Base-by-base conservation (phyloP, 257 asterid species). In the Echites panduratus region DNA sequence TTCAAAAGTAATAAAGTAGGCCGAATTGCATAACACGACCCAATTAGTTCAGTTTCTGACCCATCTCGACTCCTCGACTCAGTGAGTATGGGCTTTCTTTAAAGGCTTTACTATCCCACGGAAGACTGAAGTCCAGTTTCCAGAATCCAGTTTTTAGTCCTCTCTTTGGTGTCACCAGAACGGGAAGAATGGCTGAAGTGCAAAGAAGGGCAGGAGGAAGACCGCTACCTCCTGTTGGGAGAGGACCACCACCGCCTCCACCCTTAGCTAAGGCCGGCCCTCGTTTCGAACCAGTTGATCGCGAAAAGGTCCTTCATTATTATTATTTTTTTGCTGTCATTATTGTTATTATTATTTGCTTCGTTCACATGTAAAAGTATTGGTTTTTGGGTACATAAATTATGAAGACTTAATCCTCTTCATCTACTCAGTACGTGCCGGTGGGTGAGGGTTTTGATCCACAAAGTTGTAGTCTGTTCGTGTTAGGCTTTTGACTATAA, bases 231-330 rank as follows among this genome's bases (percentile, higher is more conserved):
- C 89, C 88, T 65, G 78, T 79, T 76, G 87, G 86, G 8, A 83
- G 97, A 77, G 90, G 90, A 4, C 92, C 86, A 1, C 90, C 83
- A 4, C 90, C 86, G 43, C 89, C 85, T 40, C 85, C 81, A 0
- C 75, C 70, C 5, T 29, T 81, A 0, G 41, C 78, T 74, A 80
- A 72, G 67, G 73, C 77, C 35, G 71, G 67, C 52, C 75, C 90
- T 72, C 88, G 96, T 29, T 79, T 75, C 62, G 84, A 68, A 59
- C 87, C 96, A 66, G 88, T 90, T 57, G 93, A 90, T 73, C 96
- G 93, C 20, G 97, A 90, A 86, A 89, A 90, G 96, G 97, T 90
- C 47, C 26, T 73, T 29, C n/a, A n/a, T n/a, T n/a, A n/a, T n/a
- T n/a, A n/a, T n/a, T 50, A 7, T 7, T 1, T 45, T 45, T 1